Base-by-base conservation (phyloP, 1,284 basidiomycete genomes). In the Naganishia sp. region DNA sequence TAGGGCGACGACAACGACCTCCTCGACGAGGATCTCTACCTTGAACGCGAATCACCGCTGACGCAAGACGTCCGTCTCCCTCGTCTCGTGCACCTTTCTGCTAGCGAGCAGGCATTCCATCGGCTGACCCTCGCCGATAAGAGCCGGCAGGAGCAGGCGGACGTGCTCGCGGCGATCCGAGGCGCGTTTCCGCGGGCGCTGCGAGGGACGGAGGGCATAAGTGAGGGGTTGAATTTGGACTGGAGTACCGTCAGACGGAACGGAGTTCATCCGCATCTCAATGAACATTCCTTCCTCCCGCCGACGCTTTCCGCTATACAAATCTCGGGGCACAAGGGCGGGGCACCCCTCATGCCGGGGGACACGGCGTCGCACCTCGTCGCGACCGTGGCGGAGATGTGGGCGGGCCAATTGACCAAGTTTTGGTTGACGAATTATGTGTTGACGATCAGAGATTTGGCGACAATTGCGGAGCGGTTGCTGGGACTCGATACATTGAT, bases 11-110 rank as follows among this genome's bases (percentile, higher is more conserved):
- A 61, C 21, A 44, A 55, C 16, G 61, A 65, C 46, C 57, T 60
- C 15, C 48, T 63, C 15, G 67, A 68, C 33, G 52, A 64, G 45
- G 55, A 48, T 33, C 39, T 68, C 9, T 68, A 64, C 23, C 50
- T 68, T 23, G 67, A 68, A 43, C 63, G 66, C n/a, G 66, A 68
- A 39, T 68, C 66, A 2, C 44, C 66, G 31, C 48, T 64, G n/a
- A 64, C 66, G 3, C 28, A 50, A 2, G 66, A 63, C 10, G 52
- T 68, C 49, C 46, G 31, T 16, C 54, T 68, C 1, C 15, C 25
- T 23, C 50, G 48, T 5, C 55, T 68, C 2, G 46, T 23, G 36
- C 49, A 55, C 43, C 61, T 68, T 25, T 64, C 61, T 10, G 61
- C 31, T 21, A 49, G 46, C 23, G 60, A 63, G 50, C 55, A 28